Percentiles rank a stretch among this genome's conserved stretches.
Conservation (phyloP, 2,329 filamentous ascomycete genomes). For the Colletotrichum endophyticum region DNA sequence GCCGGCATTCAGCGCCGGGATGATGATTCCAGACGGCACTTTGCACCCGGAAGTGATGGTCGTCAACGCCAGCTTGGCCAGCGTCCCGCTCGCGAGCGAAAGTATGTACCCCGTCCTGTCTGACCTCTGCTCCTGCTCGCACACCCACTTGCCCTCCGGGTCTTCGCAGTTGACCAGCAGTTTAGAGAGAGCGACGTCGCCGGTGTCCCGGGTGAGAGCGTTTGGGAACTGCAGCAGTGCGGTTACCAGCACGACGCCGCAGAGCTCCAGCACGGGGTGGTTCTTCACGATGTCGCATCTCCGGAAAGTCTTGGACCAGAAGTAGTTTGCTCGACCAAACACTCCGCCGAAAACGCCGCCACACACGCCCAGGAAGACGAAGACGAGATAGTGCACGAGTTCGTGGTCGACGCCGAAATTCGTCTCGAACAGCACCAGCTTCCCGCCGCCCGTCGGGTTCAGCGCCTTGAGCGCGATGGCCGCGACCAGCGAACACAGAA, state of each 20-base stretch:
- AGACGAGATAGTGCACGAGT: conserved; percentile 60
- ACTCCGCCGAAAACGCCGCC: conserved; percentile 65
- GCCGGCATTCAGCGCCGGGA: conserved; percentile 62
- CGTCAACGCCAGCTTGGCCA: conserved; percentile 60
- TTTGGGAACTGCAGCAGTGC: conserved; percentile 62
- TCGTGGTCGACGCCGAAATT: conserved; percentile 61
- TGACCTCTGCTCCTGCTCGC: conserved; percentile 47
- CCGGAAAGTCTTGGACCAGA: conserved; percentile 61
- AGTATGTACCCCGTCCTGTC: conserved; percentile 48
- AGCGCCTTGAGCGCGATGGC: conserved; percentile 60
- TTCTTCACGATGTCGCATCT: conserved; percentile 56
- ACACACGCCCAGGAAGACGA: conserved; percentile 58
- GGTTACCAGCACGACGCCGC: conserved; percentile 57
- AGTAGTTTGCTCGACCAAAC: conserved; percentile 63
- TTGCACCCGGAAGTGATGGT: conserved; percentile 65
- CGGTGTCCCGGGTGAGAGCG: conserved; percentile 57
- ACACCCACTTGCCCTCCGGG: conserved; percentile 48
- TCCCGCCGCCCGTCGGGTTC: conserved; percentile 65
- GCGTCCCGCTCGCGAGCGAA: conserved; percentile 56
- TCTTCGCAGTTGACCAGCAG: conserved; percentile 59
- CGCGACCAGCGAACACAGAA: conserved; percentile 61
- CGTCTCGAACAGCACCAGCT: conserved; percentile 65
- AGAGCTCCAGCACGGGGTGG: conserved; percentile 60
- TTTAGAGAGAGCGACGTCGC: conserved; percentile 61
- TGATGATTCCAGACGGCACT: conserved; percentile 65